phyloP scores from a whole-genome alignment of 2,329 filamentous ascomycete genomes.

The Alternaria dauci region DNA sequence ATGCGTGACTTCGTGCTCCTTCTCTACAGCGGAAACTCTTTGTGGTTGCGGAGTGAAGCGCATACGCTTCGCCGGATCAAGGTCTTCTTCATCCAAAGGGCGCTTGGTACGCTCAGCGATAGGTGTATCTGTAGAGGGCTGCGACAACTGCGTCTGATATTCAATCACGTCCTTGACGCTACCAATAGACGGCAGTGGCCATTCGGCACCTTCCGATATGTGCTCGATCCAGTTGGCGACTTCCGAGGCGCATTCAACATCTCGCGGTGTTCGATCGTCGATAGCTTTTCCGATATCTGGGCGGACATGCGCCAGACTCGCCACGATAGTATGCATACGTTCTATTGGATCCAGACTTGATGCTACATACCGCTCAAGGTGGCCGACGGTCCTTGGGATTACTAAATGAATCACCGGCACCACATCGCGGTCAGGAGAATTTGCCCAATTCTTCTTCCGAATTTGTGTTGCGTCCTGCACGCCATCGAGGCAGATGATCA shows the following conservation, averaged over 20 bases:
- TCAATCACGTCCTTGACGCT: slow-evolving; percentile 42
- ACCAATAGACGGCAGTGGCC: slow-evolving; percentile 45
- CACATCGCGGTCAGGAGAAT: slow-evolving; percentile 22
- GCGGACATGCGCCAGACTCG: slow-evolving; percentile 46
- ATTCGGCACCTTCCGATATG: slow-evolving; percentile 21
- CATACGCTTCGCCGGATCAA: slow-evolving; percentile 45
- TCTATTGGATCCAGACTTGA: slow-evolving; percentile 24
- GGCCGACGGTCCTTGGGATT: slow-evolving; percentile 54
- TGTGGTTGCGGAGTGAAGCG: slow-evolving; percentile 45
- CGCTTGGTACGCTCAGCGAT: slow-evolving; percentile 37
- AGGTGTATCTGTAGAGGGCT: slow-evolving; percentile 26
- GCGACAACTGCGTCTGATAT: slow-evolving; percentile 38
- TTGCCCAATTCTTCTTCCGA: slow-evolving; percentile 37
- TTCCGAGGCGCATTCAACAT: slow-evolving; percentile 33
- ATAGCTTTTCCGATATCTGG: slow-evolving; percentile 45
- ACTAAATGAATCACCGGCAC: slow-evolving; percentile 52
- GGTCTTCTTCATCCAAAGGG: slow-evolving; percentile 35
- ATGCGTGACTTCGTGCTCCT: slow-evolving; percentile 46
- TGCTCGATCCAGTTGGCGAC: slow-evolving; percentile 38
- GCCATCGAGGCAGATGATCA: slow-evolving; percentile 55
- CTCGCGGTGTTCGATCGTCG: slow-evolving; percentile 36
- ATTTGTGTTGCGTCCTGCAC: slow-evolving; percentile 35
- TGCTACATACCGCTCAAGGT: slow-evolving; percentile 54
- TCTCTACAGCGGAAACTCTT: slow-evolving; percentile 10
- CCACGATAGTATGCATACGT: slow-evolving; percentile 49